These are phyloP conservation scores for Leucoagaricus sp. DNA, from an alignment of 1,284 basidiomycete species.

Conservation along the genomic window DNA sequence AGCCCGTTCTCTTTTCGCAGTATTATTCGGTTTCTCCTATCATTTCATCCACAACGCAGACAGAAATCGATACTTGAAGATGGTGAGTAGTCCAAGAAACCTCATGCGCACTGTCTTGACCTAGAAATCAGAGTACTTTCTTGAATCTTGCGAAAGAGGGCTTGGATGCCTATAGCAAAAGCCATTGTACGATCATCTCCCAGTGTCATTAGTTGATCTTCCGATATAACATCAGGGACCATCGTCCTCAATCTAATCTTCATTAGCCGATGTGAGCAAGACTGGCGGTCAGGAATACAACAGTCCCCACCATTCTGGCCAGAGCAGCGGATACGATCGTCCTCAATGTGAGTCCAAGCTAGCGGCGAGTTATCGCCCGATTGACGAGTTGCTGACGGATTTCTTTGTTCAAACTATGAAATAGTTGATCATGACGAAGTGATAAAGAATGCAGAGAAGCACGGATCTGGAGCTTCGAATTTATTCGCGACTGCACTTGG, in stretches of 20 bases:
- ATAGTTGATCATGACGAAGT: conserved; percentile 64
- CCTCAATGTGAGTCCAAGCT: conserved; percentile 28
- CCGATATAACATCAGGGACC: conserved; percentile 13
- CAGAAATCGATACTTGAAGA: background rate
- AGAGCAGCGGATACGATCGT: conserved; percentile 22
- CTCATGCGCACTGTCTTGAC: background rate
- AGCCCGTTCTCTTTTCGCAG: background rate
- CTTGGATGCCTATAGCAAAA: conserved; percentile 49
- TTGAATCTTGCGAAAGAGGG: conserved; percentile 71
- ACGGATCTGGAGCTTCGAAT: conserved; percentile 52
- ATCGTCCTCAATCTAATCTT: conserved; percentile 18
- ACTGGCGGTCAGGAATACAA: conserved; percentile 68
- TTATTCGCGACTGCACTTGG: conserved; percentile 54
- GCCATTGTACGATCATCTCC: conserved; percentile 29
- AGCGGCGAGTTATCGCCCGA: too few relatives aligned
- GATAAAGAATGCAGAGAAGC: conserved; percentile 46
- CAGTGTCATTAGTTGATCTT: conserved; percentile 2
- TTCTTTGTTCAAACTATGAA: too few relatives aligned
- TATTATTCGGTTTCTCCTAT: background rate
- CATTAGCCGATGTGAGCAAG: conserved; percentile 40
- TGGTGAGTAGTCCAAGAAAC: background rate
- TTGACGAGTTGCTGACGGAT: too few relatives aligned
- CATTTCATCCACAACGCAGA: background rate
- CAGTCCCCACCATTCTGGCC: conserved; percentile 43
- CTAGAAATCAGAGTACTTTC: conserved; percentile 52